phyloP scores from a whole-genome alignment of 306 rosid genomes.

The Leucaena leucocephala region DNA sequence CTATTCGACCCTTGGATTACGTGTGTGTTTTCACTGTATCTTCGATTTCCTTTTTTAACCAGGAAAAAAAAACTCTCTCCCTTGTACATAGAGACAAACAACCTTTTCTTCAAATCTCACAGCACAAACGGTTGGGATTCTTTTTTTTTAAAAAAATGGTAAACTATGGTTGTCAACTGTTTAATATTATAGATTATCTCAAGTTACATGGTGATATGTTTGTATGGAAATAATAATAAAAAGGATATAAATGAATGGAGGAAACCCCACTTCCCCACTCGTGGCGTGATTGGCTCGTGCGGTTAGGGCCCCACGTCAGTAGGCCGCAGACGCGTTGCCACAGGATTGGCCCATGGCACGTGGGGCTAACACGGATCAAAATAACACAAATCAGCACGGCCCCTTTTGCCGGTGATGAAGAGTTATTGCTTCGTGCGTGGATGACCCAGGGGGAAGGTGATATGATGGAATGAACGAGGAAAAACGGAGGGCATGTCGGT shows the following conservation, averaged over 20 bases:
- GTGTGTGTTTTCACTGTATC: background rate
- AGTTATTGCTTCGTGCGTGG: slow-evolving; percentile 22
- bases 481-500: slow-evolving; percentile 47
- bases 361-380: slow-evolving; percentile 41
- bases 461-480: slow-evolving; percentile 37
- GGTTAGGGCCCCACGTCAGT: slow-evolving; percentile 17
- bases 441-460: slow-evolving; percentile 24
- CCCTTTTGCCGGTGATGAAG: background rate
- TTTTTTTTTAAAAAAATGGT: background rate
- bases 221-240: slow-evolving; percentile 16
- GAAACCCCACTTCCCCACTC: slow-evolving; percentile 43
- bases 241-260: background rate
- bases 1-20: slow-evolving; percentile 27
- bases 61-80: too few species aligned
- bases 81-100: slow-evolving; percentile 49
- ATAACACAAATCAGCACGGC: background rate
- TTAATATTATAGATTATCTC: slow-evolving; percentile 30
- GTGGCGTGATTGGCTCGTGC: slow-evolving; percentile 66
- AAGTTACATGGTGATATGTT: slow-evolving; percentile 7
- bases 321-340: slow-evolving; percentile 15
- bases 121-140: background rate
- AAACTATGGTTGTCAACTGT: slow-evolving; percentile 12
- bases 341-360: slow-evolving; percentile 48
- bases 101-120: slow-evolving; percentile 61
- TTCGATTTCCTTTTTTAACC: background rate